Evolutionary conservation across 345 rosid genomes (phyloP).

Genomic region (Rhodomyrtus tomentosa): DNA sequence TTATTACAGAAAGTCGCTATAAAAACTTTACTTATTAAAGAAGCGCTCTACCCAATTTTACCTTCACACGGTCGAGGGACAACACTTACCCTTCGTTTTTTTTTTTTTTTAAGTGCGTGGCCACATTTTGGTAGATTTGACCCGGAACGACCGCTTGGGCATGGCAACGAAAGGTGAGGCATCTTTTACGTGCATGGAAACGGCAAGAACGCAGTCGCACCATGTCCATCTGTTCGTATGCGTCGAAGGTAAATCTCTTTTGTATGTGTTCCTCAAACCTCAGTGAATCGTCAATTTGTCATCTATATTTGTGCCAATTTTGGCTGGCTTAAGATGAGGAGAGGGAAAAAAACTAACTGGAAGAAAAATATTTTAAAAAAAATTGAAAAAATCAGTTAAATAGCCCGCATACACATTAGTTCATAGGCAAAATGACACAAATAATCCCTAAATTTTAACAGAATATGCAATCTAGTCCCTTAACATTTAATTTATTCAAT

Average conservation of each 20-base stretch:
- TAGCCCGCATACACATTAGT: too few species aligned
- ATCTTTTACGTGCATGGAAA: neutral
- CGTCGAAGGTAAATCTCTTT: neutral
- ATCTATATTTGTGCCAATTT: neutral
- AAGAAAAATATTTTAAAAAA: too few species aligned
- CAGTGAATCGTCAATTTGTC: neutral
- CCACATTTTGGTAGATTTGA: neutral
- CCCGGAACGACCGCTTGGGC: neutral
- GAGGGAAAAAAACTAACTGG: too few species aligned
- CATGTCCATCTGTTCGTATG: neutral
- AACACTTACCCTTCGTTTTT: neutral
- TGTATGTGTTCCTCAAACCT: neutral
- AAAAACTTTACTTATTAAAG: too few species aligned
- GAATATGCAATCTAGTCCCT: too few species aligned
- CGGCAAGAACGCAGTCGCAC: neutral
- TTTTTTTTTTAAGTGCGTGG: neutral
- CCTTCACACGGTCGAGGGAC: neutral
- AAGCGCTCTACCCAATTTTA: neutral
- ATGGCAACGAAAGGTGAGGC: neutral
- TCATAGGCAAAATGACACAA: too few species aligned
- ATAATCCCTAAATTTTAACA: too few species aligned
- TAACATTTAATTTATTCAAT: too few species aligned
- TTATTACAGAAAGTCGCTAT: neutral
- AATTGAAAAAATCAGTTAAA: too few species aligned
- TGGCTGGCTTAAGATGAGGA: too few species aligned